These are phyloP conservation scores for Thuidium tamariscinum DNA, from an alignment of 225 moss, liverwort and hornwort genomes.

Conservation along the genomic window DNA sequence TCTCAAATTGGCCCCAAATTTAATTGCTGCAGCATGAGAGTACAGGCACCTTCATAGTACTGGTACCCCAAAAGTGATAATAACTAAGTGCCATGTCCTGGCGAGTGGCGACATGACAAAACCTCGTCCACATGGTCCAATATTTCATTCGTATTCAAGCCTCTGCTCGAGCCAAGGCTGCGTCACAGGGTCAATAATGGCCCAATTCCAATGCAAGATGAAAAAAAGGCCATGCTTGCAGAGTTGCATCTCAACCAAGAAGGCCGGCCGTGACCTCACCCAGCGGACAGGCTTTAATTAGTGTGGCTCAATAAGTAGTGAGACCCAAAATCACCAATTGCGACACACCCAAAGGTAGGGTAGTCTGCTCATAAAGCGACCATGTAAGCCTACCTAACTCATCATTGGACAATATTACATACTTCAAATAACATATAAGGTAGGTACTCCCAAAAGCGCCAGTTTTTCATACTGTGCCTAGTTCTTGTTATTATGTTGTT, in stretches of 20 bases:
- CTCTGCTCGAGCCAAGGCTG: background rate
- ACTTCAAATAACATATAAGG: too few species aligned
- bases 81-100: background rate
- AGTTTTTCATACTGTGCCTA: too few species aligned
- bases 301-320: background rate
- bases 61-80: background rate
- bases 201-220: background rate
- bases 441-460: too few species aligned
- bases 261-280: too few species aligned
- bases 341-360: background rate
- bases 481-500: too few species aligned
- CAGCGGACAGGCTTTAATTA: background rate
- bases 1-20: accelerated
- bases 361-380: too few species aligned
- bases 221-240: background rate
- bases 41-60: background rate
- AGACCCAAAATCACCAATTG: background rate
- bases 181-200: background rate
- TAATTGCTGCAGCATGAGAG: accelerated
- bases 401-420: too few species aligned
- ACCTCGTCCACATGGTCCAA: background rate
- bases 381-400: too few species aligned
- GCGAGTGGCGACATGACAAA: background rate
- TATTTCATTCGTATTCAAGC: background rate
- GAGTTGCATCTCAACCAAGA: background rate